Evolutionary conservation across 2,329 filamentous ascomycete species (phyloP).

Genomic region (Xylaria sp.): DNA sequence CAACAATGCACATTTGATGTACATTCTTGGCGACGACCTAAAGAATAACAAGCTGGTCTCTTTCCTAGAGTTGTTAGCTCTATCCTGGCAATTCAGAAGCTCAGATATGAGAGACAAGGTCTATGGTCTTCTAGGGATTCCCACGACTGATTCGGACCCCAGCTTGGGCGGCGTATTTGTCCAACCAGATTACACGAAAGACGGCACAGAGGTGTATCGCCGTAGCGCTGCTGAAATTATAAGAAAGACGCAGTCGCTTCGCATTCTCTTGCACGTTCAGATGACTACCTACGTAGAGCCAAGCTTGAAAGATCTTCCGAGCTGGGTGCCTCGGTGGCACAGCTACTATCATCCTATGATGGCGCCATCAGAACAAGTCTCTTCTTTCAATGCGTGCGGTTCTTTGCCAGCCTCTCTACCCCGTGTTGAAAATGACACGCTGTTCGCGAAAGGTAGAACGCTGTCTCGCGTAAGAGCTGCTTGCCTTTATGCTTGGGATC

Average conservation of each 20-base stretch:
- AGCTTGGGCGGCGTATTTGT: neutral
- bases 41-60: neutral
- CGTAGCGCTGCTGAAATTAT: neutral
- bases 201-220: neutral
- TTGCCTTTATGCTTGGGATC: neutral
- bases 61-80: neutral
- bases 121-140: neutral
- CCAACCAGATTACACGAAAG: neutral
- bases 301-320: neutral
- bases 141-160: neutral
- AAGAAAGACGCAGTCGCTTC: neutral
- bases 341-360: neutral
- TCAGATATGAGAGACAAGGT: neutral
- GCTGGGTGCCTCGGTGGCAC: neutral
- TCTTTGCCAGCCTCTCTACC: neutral
- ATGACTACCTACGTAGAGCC: neutral
- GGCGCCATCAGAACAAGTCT: neutral
- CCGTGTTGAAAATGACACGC: neutral
- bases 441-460: neutral
- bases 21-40: neutral
- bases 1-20: neutral
- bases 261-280: neutral
- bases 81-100: neutral
- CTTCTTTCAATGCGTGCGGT: neutral
- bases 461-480: neutral